Evolutionary conservation across 169 alveolate genomes (phyloP).

Genomic region (Plasmodium ovale): DNA sequence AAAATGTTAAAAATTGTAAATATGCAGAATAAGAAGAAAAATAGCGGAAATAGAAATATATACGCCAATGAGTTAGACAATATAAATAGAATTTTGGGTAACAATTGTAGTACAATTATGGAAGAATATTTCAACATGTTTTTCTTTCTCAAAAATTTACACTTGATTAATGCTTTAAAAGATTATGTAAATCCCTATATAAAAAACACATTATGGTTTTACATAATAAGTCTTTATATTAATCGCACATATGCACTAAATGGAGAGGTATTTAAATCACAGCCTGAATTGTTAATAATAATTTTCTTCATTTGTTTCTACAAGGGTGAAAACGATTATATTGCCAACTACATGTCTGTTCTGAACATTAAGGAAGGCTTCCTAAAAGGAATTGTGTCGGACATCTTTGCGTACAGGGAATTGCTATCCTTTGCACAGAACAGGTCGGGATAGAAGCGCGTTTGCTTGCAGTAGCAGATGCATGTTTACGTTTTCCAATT

Average conservation of each 20-base stretch:
- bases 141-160: slow-evolving; percentile 13
- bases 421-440: slow-evolving; percentile 15
- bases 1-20: slow-evolving; percentile 16
- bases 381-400: slow-evolving; percentile 14
- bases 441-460: neutral
- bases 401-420: slow-evolving; percentile 44
- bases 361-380: slow-evolving; percentile 8
- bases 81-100: slow-evolving; percentile 68
- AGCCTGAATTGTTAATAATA: slow-evolving; percentile 53
- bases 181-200: slow-evolving; percentile 50
- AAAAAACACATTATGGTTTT: slow-evolving; percentile 59
- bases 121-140: slow-evolving; percentile 5
- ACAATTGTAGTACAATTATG: neutral
- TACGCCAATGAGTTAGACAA: slow-evolving; percentile 53
- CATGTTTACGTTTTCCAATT: neutral
- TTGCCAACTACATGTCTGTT: slow-evolving; percentile 26
- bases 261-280: neutral
- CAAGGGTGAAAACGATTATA: slow-evolving; percentile 12
- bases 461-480: neutral
- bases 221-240: slow-evolving; percentile 29
- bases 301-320: slow-evolving; percentile 62
- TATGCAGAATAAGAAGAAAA: slow-evolving; percentile 44
- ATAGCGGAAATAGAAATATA: slow-evolving; percentile 53
- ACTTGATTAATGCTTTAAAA: slow-evolving; percentile 20
- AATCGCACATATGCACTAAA: slow-evolving; percentile 23